These are phyloP conservation scores for Aegilops bicornis DNA, from an alignment of 176 grass and related monocot species.

Conservation along the genomic window DNA sequence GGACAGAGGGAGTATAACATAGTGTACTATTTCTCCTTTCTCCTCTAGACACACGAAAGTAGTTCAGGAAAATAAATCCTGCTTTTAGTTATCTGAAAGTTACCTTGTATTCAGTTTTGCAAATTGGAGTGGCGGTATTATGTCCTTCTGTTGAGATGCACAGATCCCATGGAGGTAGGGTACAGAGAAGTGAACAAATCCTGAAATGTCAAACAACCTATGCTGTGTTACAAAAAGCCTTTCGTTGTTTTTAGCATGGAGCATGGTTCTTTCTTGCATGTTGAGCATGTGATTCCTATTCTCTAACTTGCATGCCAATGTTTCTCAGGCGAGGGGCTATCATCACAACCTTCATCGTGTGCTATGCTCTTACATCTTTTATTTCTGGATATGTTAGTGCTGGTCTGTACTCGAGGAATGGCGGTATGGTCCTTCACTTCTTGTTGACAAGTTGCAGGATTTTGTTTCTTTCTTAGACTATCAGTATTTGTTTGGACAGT, in stretches of 20 bases:
- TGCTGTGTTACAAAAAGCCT: not conserved
- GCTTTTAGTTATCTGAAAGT: not conserved
- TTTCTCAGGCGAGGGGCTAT: constrained; percentile 79
- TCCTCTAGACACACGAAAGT: not conserved
- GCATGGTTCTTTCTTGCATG: not conserved
- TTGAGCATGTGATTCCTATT: constrained; percentile 13
- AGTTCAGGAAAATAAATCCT: not conserved
- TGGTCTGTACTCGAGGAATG: constrained; percentile 84
- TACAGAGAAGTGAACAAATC: not conserved
- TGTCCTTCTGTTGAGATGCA: not conserved
- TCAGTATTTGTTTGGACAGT: not conserved
- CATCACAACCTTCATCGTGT: constrained; percentile 97
- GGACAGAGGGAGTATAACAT: not conserved
- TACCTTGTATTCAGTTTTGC: not conserved
- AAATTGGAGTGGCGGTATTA: not conserved
- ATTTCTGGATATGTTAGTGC: constrained; percentile 98
- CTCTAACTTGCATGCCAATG: constrained; percentile 30
- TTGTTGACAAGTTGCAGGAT: not conserved
- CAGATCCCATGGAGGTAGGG: not conserved
- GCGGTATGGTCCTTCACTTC: constrained; percentile 58
- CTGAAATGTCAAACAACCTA: not conserved
- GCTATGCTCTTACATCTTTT: constrained; percentile 97
- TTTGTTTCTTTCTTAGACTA: not conserved
- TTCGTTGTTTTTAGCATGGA: not conserved
- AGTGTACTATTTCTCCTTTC: not conserved